phyloP scores from a whole-genome alignment of 2,329 filamentous ascomycete genomes.

The Mollisia scopiformis region DNA sequence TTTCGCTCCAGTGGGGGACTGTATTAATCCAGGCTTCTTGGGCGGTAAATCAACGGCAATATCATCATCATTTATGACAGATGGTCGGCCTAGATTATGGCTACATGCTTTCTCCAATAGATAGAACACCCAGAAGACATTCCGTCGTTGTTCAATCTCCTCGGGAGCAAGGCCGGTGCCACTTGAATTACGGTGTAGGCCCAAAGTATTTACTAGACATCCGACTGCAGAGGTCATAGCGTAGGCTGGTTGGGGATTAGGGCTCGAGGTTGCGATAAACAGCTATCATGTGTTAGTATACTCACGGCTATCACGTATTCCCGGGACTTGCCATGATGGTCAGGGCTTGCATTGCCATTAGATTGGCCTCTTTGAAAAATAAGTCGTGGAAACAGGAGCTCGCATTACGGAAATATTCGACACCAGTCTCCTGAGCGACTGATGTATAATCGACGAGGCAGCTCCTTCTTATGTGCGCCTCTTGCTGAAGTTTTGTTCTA shows the following conservation, averaged over 20 bases:
- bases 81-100: constrained; percentile 26
- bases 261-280: constrained; percentile 1
- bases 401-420: constrained; percentile 29
- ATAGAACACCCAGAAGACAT: constrained; percentile 32
- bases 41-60: constrained; percentile 29
- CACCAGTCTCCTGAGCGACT: constrained; percentile 10
- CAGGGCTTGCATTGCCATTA: constrained; percentile 31
- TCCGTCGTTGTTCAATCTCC: constrained; percentile 26
- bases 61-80: constrained; percentile 32
- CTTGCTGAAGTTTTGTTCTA: constrained; percentile 15
- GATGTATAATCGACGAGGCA: constrained; percentile 22
- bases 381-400: constrained; percentile 27
- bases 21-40: constrained; percentile 12
- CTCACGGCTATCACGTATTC: not conserved
- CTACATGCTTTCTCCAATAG: constrained; percentile 26
- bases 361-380: constrained; percentile 22
- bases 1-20: constrained; percentile 10
- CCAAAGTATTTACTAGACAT: constrained; percentile 25
- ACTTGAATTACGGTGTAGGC: constrained; percentile 27
- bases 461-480: constrained; percentile 12
- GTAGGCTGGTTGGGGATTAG: constrained; percentile 26
- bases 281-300: not conserved
- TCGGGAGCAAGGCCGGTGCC: constrained; percentile 18
- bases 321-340: constrained; percentile 19
- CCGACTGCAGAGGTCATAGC: constrained; percentile 20